These are phyloP conservation scores for Magnolia kwangsiensis DNA, from an alignment of 164 flowering plant species.

Conservation along the genomic window DNA sequence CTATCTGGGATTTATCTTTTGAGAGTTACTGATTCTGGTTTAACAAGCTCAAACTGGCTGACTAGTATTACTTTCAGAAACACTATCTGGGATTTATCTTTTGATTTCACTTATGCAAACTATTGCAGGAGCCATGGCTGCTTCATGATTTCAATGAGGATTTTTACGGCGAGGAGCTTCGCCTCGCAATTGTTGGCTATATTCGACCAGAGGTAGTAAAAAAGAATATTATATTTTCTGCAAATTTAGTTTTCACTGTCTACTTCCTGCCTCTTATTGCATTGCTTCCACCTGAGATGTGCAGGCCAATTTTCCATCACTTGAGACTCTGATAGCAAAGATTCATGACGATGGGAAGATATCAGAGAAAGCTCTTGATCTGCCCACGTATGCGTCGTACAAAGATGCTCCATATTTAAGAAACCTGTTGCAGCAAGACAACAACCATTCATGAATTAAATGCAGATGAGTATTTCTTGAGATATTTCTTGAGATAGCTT, in stretches of 20 bases:
- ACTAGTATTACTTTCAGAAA: not conserved
- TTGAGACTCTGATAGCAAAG: slow-evolving; percentile 63
- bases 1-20: no score
- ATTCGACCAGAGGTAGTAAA: slow-evolving; percentile 79
- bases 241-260: not conserved
- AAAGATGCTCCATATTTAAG: slow-evolving; percentile 51
- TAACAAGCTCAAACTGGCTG: not conserved
- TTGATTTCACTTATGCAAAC: slow-evolving; percentile 4
- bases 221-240: not conserved
- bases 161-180: slow-evolving; percentile 87
- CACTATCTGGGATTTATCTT: not conserved
- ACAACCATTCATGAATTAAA: slow-evolving; percentile 6
- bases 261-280: not conserved
- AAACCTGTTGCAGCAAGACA: slow-evolving; percentile 15
- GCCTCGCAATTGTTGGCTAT: slow-evolving; percentile 76
- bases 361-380: slow-evolving; percentile 84
- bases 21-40: not conserved
- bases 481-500: not conserved
- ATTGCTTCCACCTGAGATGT: not conserved
- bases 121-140: slow-evolving; percentile 88
- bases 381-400: slow-evolving; percentile 56
- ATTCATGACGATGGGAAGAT: slow-evolving; percentile 70
- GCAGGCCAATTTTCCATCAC: slow-evolving; percentile 77
- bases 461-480: not conserved
- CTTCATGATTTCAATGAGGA: slow-evolving; percentile 87